Evolutionary conservation across 306 rosid genomes (phyloP).

Genomic region (Lupinus albus): DNA sequence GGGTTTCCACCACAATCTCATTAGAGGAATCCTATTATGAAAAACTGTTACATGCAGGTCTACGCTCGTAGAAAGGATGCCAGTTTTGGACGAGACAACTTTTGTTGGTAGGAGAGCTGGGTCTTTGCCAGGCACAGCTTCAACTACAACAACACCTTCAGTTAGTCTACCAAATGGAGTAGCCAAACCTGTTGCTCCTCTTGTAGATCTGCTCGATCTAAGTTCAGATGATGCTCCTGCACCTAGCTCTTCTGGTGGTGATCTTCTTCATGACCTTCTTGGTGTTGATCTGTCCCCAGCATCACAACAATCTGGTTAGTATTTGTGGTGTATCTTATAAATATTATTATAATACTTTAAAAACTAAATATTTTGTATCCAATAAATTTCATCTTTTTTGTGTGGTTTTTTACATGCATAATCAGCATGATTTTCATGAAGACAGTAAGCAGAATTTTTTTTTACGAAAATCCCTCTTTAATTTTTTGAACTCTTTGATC

Average conservation of each 20-base stretch:
- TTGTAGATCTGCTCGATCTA: constrained; percentile 88
- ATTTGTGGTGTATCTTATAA: constrained; percentile 19
- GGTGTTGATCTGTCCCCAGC: constrained; percentile 71
- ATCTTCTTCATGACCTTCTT: constrained; percentile 92
- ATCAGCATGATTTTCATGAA: background rate
- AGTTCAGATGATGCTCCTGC: constrained; percentile 76
- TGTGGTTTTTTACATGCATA: background rate
- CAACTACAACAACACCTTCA: constrained; percentile 60
- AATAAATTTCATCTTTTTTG: constrained; percentile 32
- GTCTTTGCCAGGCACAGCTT: constrained; percentile 60
- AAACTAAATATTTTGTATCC: background rate
- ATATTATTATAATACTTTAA: constrained; percentile 15
- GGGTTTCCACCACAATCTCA: constrained; percentile 6
- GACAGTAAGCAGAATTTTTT: background rate
- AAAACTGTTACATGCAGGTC: constrained; percentile 59
- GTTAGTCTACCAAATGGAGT: constrained; percentile 81
- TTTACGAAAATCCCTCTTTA: constrained; percentile 17
- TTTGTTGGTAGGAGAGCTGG: constrained; percentile 77
- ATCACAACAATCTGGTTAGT: constrained; percentile 67
- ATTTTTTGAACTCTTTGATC: constrained; percentile 18
- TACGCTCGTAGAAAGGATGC: constrained; percentile 91
- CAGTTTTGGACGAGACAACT: constrained; percentile 86
- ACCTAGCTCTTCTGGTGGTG: constrained; percentile 78
- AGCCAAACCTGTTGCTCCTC: constrained; percentile 73
- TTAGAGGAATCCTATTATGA: constrained; percentile 15